Evolutionary conservation across 75 land plant genomes (phyloP).

Genomic region (Pinus taeda): DNA sequence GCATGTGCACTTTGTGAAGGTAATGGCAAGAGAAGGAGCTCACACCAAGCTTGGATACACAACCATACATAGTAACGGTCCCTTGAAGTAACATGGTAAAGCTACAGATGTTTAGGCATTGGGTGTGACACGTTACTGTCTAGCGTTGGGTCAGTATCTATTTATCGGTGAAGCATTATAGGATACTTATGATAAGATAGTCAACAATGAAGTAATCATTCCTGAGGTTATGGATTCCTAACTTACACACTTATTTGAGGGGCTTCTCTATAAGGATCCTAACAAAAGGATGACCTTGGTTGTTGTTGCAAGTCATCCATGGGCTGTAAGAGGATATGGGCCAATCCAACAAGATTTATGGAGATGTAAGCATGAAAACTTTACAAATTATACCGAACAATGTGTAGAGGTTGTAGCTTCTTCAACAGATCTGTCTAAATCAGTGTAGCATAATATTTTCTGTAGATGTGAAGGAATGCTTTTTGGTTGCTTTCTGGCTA

Average conservation of each 20-base stretch:
- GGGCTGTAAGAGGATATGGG: conserved; percentile 64
- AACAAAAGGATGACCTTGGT: conserved; percentile 54
- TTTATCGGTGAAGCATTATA: conserved; percentile 89
- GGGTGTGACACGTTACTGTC: conserved; percentile 90
- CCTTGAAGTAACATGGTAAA: conserved; percentile 54
- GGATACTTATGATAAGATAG: conserved; percentile 93
- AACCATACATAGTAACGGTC: too few species aligned
- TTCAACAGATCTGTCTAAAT: not conserved
- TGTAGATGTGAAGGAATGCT: not conserved
- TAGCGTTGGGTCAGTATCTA: conserved; percentile 84
- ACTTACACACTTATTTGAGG: conserved; percentile 56
- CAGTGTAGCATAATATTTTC: not conserved
- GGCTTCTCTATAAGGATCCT: conserved; percentile 93
- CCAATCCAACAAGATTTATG: conserved; percentile 45
- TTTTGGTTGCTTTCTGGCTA: not conserved
- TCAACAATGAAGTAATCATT: conserved; percentile 47
- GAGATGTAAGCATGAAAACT: conserved; percentile 43
- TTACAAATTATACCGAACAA: not conserved
- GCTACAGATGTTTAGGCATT: conserved; percentile 96
- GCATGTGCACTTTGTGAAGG: not conserved
- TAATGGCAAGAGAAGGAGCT: not conserved
- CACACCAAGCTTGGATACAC: not conserved
- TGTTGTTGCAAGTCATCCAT: conserved; percentile 60
- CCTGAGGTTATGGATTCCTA: conserved; percentile 60
- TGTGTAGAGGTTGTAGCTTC: not conserved